These are phyloP conservation scores for Helicocarpus griseus DNA, from an alignment of 2,329 filamentous ascomycete genomes.

Conservation along the genomic window DNA sequence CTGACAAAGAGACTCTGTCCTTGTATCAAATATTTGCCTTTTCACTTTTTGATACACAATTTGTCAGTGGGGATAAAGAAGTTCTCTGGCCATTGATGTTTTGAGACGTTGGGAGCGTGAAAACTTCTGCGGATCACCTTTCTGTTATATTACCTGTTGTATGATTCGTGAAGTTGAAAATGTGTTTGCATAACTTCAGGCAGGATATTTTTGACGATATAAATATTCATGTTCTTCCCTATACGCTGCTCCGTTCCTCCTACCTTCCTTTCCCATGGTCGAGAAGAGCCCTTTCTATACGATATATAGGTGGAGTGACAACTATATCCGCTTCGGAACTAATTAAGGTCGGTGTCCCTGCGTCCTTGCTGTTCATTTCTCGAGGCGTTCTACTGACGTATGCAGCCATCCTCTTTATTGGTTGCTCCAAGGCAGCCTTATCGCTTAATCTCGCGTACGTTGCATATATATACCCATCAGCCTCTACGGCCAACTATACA, in stretches of 20 bases:
- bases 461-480: not conserved
- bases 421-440: not conserved
- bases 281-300: not conserved
- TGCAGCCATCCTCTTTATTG: not conserved
- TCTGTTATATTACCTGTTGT: not conserved
- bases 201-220: not conserved
- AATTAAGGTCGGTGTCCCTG: not conserved
- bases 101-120: not conserved
- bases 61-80: conserved; percentile 1
- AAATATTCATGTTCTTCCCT: not conserved
- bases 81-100: not conserved
- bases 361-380: not conserved
- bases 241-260: not conserved
- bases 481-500: not conserved
- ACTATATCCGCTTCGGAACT: not conserved
- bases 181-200: not conserved
- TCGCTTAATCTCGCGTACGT: not conserved
- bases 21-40: conserved; percentile 1
- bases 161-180: not conserved
- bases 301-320: not conserved
- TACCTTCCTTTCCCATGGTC: not conserved
- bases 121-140: not conserved
- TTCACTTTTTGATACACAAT: not conserved
- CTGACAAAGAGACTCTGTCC: not conserved
- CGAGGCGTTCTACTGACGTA: not conserved